Conservation (phyloP, 2,329 filamentous ascomycete species). For the Tricladium varicosporioides region DNA sequence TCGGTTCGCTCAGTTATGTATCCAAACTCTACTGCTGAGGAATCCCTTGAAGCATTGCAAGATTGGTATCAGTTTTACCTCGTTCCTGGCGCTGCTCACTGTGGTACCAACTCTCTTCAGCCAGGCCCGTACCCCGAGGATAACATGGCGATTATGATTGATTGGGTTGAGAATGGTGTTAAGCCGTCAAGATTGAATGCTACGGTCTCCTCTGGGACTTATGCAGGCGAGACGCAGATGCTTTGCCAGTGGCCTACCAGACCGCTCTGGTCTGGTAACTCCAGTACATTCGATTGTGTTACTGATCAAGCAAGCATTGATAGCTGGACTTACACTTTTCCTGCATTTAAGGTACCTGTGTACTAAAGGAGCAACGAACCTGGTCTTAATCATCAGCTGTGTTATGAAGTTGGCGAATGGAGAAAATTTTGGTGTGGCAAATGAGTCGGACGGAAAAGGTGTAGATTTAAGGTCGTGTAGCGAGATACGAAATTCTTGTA, state of each 20-base stretch:
- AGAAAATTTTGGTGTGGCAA: too few relatives aligned
- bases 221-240: conserved; percentile 36
- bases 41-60: conserved; percentile 40
- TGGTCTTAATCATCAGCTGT: too few relatives aligned
- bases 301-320: conserved; percentile 26
- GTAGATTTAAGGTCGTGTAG: too few relatives aligned
- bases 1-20: conserved; percentile 51
- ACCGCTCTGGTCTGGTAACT: conserved; percentile 30
- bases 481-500: too few relatives aligned
- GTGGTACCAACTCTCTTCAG: conserved; percentile 44
- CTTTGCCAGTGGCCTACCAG: conserved; percentile 40
- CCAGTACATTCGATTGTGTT: conserved; percentile 28
- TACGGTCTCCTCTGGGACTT: conserved; percentile 34
- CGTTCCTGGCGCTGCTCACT: conserved; percentile 52
- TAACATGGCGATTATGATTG: conserved; percentile 68
- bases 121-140: conserved; percentile 39
- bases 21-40: conserved; percentile 36
- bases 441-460: too few relatives aligned
- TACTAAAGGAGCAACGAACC: background rate
- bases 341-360: conserved; percentile 13
- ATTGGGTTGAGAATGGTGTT: conserved; percentile 60
- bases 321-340: conserved; percentile 31
- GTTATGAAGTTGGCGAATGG: too few relatives aligned
- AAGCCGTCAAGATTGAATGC: conserved; percentile 37
- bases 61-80: conserved; percentile 57